phyloP scores from a whole-genome alignment of 140 eudicot genomes.

The Anethum foeniculum region DNA sequence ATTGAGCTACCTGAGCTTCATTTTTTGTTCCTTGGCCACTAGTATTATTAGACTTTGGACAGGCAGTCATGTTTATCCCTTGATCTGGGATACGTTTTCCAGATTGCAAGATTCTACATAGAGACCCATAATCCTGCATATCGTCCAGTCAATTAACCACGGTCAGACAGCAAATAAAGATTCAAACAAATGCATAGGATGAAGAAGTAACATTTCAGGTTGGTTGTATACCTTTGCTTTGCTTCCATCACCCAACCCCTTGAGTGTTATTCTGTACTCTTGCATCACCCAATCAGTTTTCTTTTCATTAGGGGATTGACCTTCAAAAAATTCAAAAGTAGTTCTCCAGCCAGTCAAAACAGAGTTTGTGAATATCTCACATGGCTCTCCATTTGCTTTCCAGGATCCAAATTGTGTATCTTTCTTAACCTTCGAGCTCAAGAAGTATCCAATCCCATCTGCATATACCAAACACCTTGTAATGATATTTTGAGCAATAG shows the following conservation, averaged over 20 bases:
- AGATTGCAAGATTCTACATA: constrained; percentile 47
- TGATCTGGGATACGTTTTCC: constrained; percentile 18
- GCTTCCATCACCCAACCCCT: constrained; percentile 12
- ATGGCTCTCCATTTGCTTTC: constrained; percentile 47
- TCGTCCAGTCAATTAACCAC: constrained; percentile 42
- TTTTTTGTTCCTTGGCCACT: constrained; percentile 20
- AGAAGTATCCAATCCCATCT: constrained; percentile 47
- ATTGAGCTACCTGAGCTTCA: constrained; percentile 30
- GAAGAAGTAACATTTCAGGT: not conserved
- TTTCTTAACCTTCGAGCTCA: constrained; percentile 22
- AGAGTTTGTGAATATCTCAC: constrained; percentile 41
- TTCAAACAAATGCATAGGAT: constrained; percentile 7
- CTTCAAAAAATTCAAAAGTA: constrained; percentile 50
- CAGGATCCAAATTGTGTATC: constrained; percentile 45
- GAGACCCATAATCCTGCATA: constrained; percentile 53
- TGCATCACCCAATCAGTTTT: constrained; percentile 74
- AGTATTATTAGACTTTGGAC: constrained; percentile 7
- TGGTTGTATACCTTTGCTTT: constrained; percentile 34
- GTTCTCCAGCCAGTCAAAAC: constrained; percentile 54
- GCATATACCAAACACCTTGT: constrained; percentile 21
- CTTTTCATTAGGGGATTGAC: constrained; percentile 26
- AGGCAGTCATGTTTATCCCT: not conserved
- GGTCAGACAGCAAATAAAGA: constrained; percentile 33
- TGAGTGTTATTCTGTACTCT: constrained; percentile 42
- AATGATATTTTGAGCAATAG: not conserved